Evolutionary conservation across 2,329 filamentous ascomycete genomes (phyloP).

Genomic region (Talaromyces sp.): DNA sequence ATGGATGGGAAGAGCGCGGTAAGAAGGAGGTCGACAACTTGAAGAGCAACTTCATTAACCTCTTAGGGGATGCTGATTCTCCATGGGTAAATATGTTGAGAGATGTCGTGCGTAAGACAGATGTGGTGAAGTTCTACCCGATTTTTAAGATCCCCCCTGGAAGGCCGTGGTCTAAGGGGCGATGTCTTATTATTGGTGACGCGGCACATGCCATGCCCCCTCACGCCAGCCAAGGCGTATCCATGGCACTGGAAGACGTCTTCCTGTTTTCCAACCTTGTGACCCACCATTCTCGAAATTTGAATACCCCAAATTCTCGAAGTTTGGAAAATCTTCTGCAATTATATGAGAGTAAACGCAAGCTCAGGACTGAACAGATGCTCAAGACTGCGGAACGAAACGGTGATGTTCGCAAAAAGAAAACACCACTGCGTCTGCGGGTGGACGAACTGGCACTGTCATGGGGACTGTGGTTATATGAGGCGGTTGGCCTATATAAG

Average conservation of each 20-base stretch:
- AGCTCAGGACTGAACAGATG: neutral
- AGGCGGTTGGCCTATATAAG: neutral
- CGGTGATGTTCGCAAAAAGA: neutral
- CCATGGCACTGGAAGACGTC: constrained; percentile 13
- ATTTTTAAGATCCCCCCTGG: constrained; percentile 35
- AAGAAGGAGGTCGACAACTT: constrained; percentile 31
- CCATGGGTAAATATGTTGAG: constrained; percentile 26
- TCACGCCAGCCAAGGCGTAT: constrained; percentile 9
- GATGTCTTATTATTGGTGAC: constrained; percentile 6
- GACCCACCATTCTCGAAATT: neutral
- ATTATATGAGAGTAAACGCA: neutral
- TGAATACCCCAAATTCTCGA: neutral
- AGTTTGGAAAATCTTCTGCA: neutral
- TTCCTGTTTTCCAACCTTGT: neutral
- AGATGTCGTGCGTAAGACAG: neutral
- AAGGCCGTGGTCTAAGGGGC: constrained; percentile 30
- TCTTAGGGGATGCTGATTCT: constrained; percentile 25
- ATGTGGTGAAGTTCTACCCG: constrained; percentile 35
- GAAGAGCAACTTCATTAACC: constrained; percentile 24
- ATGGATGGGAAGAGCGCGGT: constrained; percentile 32
- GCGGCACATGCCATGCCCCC: constrained; percentile 12
- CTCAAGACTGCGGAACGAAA: neutral
- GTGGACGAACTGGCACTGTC: neutral
- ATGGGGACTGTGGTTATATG: neutral
- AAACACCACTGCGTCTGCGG: neutral